Evolutionary conservation across 2,329 filamentous ascomycete genomes (phyloP).

Genomic region (Alternaria metachromatica): DNA sequence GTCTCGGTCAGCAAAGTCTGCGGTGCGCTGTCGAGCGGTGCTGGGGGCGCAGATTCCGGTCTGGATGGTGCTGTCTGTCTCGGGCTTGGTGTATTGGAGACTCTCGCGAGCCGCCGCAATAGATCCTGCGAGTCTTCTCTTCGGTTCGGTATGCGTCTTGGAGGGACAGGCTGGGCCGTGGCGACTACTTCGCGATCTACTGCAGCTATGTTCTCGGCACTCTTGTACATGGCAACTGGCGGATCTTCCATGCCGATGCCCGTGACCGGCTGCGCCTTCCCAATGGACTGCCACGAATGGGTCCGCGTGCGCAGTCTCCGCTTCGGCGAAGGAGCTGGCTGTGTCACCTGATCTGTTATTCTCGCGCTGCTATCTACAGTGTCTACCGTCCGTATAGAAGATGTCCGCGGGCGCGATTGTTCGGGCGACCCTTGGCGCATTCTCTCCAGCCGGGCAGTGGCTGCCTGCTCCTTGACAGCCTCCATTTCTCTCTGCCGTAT

Average conservation of each 20-base stretch:
- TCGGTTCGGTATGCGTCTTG: slow-evolving; percentile 37
- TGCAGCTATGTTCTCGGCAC: slow-evolving; percentile 41
- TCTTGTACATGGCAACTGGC: slow-evolving; percentile 44
- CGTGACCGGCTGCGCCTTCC: slow-evolving; percentile 35
- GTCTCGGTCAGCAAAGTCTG: slow-evolving; percentile 13
- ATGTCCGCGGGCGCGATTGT: slow-evolving; percentile 26
- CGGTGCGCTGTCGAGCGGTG: slow-evolving; percentile 20
- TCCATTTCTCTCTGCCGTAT: slow-evolving; percentile 53
- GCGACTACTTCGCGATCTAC: slow-evolving; percentile 36
- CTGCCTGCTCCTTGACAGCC: slow-evolving; percentile 43
- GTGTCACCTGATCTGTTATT: slow-evolving; percentile 11
- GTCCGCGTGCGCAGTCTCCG: slow-evolving; percentile 29
- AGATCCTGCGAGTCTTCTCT: slow-evolving; percentile 56
- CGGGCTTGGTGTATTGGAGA: slow-evolving; percentile 57
- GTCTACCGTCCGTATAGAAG: slow-evolving; percentile 17
- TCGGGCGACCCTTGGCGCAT: slow-evolving; percentile 40
- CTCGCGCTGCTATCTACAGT: slow-evolving; percentile 2
- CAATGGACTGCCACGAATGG: slow-evolving; percentile 39
- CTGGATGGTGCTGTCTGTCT: slow-evolving; percentile 30
- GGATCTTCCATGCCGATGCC: slow-evolving; percentile 38
- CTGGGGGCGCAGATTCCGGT: slow-evolving; percentile 29
- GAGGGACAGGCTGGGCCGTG: slow-evolving; percentile 27
- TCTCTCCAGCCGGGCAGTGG: slow-evolving; percentile 38
- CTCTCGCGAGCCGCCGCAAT: slow-evolving; percentile 54
- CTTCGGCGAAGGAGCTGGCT: slow-evolving; percentile 11